Percentiles rank a stretch among this genome's conserved stretches.
Evolutionary conservation across 257 asterid genomes (phyloP).

Genomic region (Primulina huaijiensis): DNA sequence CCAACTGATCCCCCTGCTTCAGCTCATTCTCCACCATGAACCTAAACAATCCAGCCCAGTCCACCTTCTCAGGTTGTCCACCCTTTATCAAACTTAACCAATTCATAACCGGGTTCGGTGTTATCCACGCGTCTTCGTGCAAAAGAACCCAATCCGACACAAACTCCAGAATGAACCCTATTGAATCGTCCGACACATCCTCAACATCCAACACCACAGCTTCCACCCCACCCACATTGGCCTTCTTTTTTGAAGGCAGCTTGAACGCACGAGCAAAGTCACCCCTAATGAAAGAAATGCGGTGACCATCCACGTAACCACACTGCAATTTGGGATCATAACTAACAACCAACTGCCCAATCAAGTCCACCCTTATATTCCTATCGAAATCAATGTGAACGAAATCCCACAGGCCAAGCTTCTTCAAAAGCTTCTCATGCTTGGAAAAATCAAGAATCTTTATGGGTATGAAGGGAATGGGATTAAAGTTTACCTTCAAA

Average conservation of each 20-base stretch:
- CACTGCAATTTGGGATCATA: slow-evolving; percentile 47
- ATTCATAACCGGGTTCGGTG: slow-evolving; percentile 60
- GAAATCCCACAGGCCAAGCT: slow-evolving; percentile 80
- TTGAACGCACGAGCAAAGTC: slow-evolving; percentile 68
- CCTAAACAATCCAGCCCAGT: slow-evolving; percentile 84
- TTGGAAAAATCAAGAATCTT: slow-evolving; percentile 44
- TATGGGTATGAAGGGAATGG: slow-evolving; percentile 60
- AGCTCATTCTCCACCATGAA: slow-evolving; percentile 89
- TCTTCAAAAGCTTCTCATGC: slow-evolving; percentile 59
- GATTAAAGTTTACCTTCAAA: slow-evolving; percentile 40
- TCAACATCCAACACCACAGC: slow-evolving; percentile 48
- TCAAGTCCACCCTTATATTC: slow-evolving; percentile 53
- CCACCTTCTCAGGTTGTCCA: slow-evolving; percentile 84
- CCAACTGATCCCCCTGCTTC: slow-evolving; percentile 55
- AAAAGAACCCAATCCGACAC: slow-evolving; percentile 67
- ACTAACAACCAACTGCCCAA: slow-evolving; percentile 62
- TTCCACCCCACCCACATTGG: slow-evolving; percentile 37
- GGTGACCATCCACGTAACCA: slow-evolving; percentile 46
- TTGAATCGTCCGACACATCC: slow-evolving; percentile 44
- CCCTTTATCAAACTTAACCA: slow-evolving; percentile 62
- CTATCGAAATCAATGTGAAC: slow-evolving; percentile 61
- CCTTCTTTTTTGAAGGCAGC: slow-evolving; percentile 55
- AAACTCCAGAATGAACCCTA: slow-evolving; percentile 45
- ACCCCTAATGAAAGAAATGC: slow-evolving; percentile 54
- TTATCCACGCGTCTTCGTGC: slow-evolving; percentile 79